Evolutionary conservation across 305 asterid genomes (phyloP).

Genomic region (Ajuga reptans): DNA sequence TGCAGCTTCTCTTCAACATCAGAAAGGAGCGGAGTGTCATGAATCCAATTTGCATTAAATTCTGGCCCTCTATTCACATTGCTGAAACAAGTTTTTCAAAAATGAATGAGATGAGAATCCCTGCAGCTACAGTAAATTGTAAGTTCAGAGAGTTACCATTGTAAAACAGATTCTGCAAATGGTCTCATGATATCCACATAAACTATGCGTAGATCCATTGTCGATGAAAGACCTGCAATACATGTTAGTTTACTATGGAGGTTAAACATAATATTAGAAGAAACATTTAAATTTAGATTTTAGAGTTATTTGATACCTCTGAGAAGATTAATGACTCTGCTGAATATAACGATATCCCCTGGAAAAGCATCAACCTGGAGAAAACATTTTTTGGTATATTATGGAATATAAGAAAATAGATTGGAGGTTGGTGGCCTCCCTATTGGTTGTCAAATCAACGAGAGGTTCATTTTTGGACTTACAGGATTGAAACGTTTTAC

Average conservation of each 20-base stretch:
- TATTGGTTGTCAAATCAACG: slow-evolving; percentile 6
- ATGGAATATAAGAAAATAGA: not conserved
- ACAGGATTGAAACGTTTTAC: slow-evolving; percentile 93
- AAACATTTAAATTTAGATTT: not conserved
- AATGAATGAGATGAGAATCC: slow-evolving; percentile 27
- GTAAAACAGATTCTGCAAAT: slow-evolving; percentile 89
- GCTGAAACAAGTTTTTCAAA: slow-evolving; percentile 44
- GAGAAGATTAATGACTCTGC: slow-evolving; percentile 90
- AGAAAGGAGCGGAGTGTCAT: slow-evolving; percentile 70
- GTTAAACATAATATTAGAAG: slow-evolving; percentile 14
- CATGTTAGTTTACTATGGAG: slow-evolving; percentile 22
- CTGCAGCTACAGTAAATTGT: slow-evolving; percentile 7
- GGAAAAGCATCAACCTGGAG: slow-evolving; percentile 98
- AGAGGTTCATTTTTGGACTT: slow-evolving; percentile 30
- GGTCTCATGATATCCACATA: slow-evolving; percentile 93
- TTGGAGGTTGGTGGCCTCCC: not conserved
- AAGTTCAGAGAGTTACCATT: slow-evolving; percentile 45
- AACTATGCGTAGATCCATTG: slow-evolving; percentile 73
- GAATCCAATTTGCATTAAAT: slow-evolving; percentile 61
- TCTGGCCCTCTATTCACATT: slow-evolving; percentile 60
- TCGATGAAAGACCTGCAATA: slow-evolving; percentile 80
- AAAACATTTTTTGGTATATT: slow-evolving; percentile 11
- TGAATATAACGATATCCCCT: slow-evolving; percentile 92
- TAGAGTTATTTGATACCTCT: slow-evolving; percentile 51
- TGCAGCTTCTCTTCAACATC: slow-evolving; percentile 78